Conservation (phyloP, 495 filamentous ascomycete genomes). For the Daldinia caldariorum region DNA sequence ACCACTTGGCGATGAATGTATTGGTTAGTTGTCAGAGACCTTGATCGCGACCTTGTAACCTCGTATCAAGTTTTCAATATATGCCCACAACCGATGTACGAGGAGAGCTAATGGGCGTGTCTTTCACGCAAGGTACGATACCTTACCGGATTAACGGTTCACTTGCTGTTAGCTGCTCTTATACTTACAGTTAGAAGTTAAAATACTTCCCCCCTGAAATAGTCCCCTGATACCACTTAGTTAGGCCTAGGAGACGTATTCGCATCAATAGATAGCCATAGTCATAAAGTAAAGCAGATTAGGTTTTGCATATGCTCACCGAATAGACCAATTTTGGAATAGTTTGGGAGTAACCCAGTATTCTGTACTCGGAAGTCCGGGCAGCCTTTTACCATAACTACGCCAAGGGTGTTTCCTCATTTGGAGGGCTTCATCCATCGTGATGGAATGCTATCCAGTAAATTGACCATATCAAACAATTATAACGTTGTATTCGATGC, state of each 20-base stretch:
- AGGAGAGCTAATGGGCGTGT: slow-evolving; percentile 16
- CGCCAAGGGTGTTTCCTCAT: slow-evolving; percentile 14
- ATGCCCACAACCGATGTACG: slow-evolving; percentile 41
- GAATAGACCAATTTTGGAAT: neutral
- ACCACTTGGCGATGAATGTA: slow-evolving; percentile 32
- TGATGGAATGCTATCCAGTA: slow-evolving; percentile 14
- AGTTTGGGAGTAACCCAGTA: slow-evolving; percentile 1
- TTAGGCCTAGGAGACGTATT: neutral
- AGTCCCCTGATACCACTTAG: slow-evolving; percentile 9
- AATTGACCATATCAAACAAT: slow-evolving; percentile 10
- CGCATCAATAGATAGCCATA: slow-evolving; percentile 4
- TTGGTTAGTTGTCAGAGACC: slow-evolving; percentile 31
- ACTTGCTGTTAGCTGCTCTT: slow-evolving; percentile 23
- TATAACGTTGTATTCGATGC: slow-evolving; percentile 7
- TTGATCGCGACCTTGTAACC: slow-evolving; percentile 32
- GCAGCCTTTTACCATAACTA: neutral
- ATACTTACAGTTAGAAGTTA: slow-evolving; percentile 5
- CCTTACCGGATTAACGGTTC: slow-evolving; percentile 12
- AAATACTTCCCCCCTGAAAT: neutral
- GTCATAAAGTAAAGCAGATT: slow-evolving; percentile 1
- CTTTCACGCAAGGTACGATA: slow-evolving; percentile 17
- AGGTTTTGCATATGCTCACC: neutral
- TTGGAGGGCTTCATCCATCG: slow-evolving; percentile 7
- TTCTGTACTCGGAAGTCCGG: slow-evolving; percentile 33
- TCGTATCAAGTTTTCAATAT: slow-evolving; percentile 44